These are phyloP conservation scores for Penicillium sp. DNA, from an alignment of 2,329 filamentous ascomycete genomes.

Conservation along the genomic window DNA sequence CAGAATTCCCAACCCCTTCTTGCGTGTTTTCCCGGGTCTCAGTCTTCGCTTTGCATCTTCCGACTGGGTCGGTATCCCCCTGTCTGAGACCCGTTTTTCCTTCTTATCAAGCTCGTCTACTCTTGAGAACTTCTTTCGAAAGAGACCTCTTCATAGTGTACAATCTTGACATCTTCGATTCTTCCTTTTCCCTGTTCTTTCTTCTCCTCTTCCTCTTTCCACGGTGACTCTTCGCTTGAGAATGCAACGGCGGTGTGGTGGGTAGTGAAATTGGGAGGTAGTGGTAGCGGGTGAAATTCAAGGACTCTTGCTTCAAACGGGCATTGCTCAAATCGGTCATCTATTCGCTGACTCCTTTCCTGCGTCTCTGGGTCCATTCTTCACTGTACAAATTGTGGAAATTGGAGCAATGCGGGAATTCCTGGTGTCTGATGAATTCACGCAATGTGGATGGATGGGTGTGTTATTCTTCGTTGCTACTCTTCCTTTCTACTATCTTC, in stretches of 20 bases:
- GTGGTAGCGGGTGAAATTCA: background rate
- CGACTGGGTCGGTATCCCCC: conserved; percentile 26
- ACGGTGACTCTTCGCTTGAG: too few species aligned
- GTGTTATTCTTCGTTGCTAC: too few species aligned
- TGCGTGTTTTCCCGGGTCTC: conserved; percentile 13
- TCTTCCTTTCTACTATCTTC: too few species aligned
- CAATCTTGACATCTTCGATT: conserved; percentile 26
- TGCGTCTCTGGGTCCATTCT: too few species aligned
- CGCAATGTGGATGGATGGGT: too few species aligned
- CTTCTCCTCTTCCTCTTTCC: background rate
- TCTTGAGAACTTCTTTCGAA: conserved; percentile 18
- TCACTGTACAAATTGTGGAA: too few species aligned
- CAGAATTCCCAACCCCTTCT: conserved; percentile 1
- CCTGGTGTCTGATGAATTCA: too few species aligned
- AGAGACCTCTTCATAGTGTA: conserved; percentile 29
- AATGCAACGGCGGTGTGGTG: too few species aligned
- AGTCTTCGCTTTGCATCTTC: conserved; percentile 23
- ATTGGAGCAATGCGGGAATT: too few species aligned
- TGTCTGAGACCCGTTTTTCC: conserved; percentile 11
- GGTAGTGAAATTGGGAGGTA: background rate
- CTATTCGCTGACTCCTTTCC: too few species aligned
- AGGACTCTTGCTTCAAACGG: too few species aligned
- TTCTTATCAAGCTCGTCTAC: conserved; percentile 12
- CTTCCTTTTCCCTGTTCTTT: conserved; percentile 20
- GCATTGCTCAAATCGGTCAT: too few species aligned